Evolutionary conservation across 2,329 filamentous ascomycete genomes (phyloP), one percentile per base, ranked within the genome.

Genomic region (Dothideomycetes sp.): DNA sequence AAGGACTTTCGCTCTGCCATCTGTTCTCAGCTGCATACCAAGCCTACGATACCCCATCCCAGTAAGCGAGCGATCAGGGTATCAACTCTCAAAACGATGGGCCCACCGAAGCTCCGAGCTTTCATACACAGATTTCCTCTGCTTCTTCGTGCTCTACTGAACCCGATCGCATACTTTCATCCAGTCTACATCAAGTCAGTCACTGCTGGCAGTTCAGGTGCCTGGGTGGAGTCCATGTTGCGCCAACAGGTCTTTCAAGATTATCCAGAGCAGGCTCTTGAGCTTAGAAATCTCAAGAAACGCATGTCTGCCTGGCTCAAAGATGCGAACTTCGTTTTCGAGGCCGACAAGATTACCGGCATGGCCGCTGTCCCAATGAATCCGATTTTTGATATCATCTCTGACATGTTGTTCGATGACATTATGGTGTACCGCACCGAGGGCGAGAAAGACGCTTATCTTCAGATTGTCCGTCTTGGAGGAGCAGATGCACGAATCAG

Each of bases 311-410:
- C 59, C 5, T 74, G 70, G 69, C 63, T 73, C 11, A 56, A 65
- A 2, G 65, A 71, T 33, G 70, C 70, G 11, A 73, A 72, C 43
- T 73, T 74, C 47, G 65, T 64, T n/a, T 52, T 73, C 4, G 59
- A 71, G 33, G 50, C 73, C 0, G 59, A 54, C n/a, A 57, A 64
- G 12, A 62, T 74, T 18, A 56, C 58, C 4, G 66, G 64, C 16
- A 53, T 64, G 3, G 67, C 64, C 0, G 63, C 66, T 25, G 69
- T 74, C 1, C 70, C 71, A 1, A 54, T 73, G 35, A 64, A 64
- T 44, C 64, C 68, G 1, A 54, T 52, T 13, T 70, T 67, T 51
- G 64, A 72, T 41, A 73, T 74, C 36, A 53, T 62, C 25, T 62
- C 57, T 36, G 59, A 64, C 33, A 58, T 71, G 11, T 62, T 62